These are phyloP conservation scores for Botrytis hyacinthi DNA, from an alignment of 2,329 filamentous ascomycete species.

Conservation along the genomic window DNA sequence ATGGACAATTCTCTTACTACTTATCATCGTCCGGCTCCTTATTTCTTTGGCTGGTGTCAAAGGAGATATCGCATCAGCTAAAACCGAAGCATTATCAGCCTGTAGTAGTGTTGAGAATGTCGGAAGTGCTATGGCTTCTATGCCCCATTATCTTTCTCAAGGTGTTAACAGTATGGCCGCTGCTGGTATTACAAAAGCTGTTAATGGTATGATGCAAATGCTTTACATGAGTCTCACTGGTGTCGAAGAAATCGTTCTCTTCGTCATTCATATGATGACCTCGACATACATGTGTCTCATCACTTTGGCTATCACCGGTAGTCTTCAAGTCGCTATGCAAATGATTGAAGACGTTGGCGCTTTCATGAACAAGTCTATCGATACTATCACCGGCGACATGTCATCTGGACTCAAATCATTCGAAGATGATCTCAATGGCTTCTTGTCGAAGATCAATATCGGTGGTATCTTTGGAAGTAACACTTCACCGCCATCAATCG, in stretches of 20 bases:
- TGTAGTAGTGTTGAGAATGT: constrained; percentile 91
- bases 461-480: constrained; percentile 44
- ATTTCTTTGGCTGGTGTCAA: constrained; percentile 72
- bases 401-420: constrained; percentile 53
- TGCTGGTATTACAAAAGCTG: constrained; percentile 73
- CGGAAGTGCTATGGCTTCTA: constrained; percentile 93
- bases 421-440: constrained; percentile 52
- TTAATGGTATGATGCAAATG: constrained; percentile 76
- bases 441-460: constrained; percentile 55
- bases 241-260: constrained; percentile 84
- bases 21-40: constrained; percentile 79
- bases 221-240: constrained; percentile 76
- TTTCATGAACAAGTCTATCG: constrained; percentile 56
- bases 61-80: constrained; percentile 71
- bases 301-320: constrained; percentile 76
- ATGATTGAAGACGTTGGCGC: constrained; percentile 59
- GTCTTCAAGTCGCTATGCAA: constrained; percentile 66
- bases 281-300: constrained; percentile 89
- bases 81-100: constrained; percentile 78
- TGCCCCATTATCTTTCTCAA: constrained; percentile 90
- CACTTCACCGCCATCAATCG: constrained; percentile 50
- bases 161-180: constrained; percentile 88
- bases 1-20: constrained; percentile 87
- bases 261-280: constrained; percentile 88
- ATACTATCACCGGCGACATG: constrained; percentile 47